Conservation (phyloP, 2,329 filamentous ascomycete genomes). For the Rosellinia necatrix region DNA sequence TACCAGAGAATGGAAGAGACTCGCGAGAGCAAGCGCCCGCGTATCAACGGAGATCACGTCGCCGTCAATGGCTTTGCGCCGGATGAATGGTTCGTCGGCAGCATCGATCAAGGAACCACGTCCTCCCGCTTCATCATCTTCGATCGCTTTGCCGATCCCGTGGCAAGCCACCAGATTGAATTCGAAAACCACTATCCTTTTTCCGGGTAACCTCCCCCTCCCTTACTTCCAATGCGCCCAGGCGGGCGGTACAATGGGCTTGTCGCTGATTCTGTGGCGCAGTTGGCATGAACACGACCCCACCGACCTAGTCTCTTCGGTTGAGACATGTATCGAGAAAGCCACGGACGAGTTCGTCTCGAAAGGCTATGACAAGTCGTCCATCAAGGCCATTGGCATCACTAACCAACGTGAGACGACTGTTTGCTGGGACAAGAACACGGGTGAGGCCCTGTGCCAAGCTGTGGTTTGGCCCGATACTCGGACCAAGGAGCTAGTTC, state of each 20-base stretch:
- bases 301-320: slow-evolving; percentile 73
- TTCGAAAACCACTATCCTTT: slow-evolving; percentile 84
- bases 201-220: slow-evolving; percentile 65
- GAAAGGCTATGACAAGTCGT: slow-evolving; percentile 67
- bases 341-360: slow-evolving; percentile 72
- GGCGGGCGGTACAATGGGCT: slow-evolving; percentile 8
- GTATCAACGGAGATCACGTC: slow-evolving; percentile 19
- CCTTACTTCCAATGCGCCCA: neutral
- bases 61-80: slow-evolving; percentile 17
- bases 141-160: slow-evolving; percentile 74
- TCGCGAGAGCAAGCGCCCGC: slow-evolving; percentile 34
- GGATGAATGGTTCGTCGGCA: slow-evolving; percentile 74
- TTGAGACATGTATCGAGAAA: slow-evolving; percentile 78
- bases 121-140: slow-evolving; percentile 91
- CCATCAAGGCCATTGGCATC: slow-evolving; percentile 80
- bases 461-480: slow-evolving; percentile 93
- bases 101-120: slow-evolving; percentile 90
- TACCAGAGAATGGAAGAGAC: slow-evolving; percentile 33
- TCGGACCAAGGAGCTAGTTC: slow-evolving; percentile 71
- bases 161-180: slow-evolving; percentile 84
- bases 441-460: slow-evolving; percentile 79
- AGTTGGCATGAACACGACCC: slow-evolving; percentile 94
- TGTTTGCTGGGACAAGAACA: slow-evolving; percentile 80
- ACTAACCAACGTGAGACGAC: slow-evolving; percentile 92
- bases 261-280: slow-evolving; percentile 12